phyloP scores from a whole-genome alignment of 768 basidiomycete species.

The Tricholoma matsutake region DNA sequence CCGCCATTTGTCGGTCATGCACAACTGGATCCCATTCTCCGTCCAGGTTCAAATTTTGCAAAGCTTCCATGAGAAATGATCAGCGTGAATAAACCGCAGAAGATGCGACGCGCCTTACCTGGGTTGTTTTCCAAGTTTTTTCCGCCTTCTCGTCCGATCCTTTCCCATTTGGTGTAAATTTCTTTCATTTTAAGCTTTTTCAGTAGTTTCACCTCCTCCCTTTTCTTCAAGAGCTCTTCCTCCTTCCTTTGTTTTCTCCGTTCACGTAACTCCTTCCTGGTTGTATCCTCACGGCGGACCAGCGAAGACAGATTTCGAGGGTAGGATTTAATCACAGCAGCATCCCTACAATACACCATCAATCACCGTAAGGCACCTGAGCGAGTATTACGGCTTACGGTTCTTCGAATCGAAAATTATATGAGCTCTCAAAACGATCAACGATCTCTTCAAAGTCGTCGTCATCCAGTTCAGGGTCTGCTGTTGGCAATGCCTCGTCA shows the following conservation, averaged over 20 bases:
- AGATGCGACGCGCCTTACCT: conserved; percentile 20
- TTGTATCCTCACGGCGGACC: conserved; percentile 71
- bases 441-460: conserved; percentile 87
- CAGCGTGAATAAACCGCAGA: not conserved
- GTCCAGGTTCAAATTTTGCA: conserved; percentile 78
- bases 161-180: conserved; percentile 69
- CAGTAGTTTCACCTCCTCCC: conserved; percentile 78
- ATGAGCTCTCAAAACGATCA: conserved; percentile 91
- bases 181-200: conserved; percentile 87
- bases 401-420: conserved; percentile 98
- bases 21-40: conserved; percentile 89
- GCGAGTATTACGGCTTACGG: conserved; percentile 55
- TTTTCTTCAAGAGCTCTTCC: conserved; percentile 67
- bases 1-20: conserved; percentile 82
- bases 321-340: conserved; percentile 63
- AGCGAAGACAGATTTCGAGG: conserved; percentile 68
- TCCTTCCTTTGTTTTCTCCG: conserved; percentile 76
- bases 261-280: conserved; percentile 82
- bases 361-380: not conserved
- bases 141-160: conserved; percentile 70
- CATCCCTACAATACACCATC: conserved; percentile 42
- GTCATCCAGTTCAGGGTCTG: conserved; percentile 43
- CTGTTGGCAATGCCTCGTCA: conserved; percentile 20
- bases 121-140: conserved; percentile 38
- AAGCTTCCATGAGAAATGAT: conserved; percentile 34